These are phyloP conservation scores for Umbelopsis vinacea DNA, from an alignment of 192 early-diverging fungal genomes.

Conservation along the genomic window DNA sequence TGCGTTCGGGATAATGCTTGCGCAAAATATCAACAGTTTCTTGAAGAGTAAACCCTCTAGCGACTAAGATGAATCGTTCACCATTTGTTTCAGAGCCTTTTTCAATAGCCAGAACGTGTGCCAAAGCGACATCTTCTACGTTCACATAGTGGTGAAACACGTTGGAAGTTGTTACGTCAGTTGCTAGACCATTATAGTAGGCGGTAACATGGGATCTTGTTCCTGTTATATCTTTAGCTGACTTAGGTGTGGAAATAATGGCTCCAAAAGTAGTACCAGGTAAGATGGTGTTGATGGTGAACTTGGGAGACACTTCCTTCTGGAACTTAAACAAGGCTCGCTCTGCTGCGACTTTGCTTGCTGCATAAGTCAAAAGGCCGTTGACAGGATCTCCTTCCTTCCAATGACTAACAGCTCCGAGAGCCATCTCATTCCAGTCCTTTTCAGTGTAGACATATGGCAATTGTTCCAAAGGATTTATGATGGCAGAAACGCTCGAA, in stretches of 20 bases:
- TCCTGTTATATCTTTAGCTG: too few relatives aligned
- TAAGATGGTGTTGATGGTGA: background rate
- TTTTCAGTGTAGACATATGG: background rate
- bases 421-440: background rate
- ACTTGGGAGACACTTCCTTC: background rate
- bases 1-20: background rate
- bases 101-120: slow-evolving; percentile 1
- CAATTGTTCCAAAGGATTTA: background rate
- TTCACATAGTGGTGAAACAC: background rate
- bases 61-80: background rate
- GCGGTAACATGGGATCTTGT: too few relatives aligned
- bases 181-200: too few relatives aligned
- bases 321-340: background rate
- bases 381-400: background rate
- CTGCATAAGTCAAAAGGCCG: background rate
- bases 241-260: too few relatives aligned
- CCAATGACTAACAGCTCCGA: background rate
- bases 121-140: background rate
- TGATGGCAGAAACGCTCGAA: slow-evolving; percentile 40
- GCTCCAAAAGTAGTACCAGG: background rate
- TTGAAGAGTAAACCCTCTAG: background rate
- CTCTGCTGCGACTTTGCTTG: slow-evolving; percentile 4
- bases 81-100: too few relatives aligned
- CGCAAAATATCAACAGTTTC: slow-evolving; percentile 10
- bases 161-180: too few relatives aligned